phyloP scores from a whole-genome alignment of 2,329 filamentous ascomycete species.

The Penicillium sumatraense region DNA sequence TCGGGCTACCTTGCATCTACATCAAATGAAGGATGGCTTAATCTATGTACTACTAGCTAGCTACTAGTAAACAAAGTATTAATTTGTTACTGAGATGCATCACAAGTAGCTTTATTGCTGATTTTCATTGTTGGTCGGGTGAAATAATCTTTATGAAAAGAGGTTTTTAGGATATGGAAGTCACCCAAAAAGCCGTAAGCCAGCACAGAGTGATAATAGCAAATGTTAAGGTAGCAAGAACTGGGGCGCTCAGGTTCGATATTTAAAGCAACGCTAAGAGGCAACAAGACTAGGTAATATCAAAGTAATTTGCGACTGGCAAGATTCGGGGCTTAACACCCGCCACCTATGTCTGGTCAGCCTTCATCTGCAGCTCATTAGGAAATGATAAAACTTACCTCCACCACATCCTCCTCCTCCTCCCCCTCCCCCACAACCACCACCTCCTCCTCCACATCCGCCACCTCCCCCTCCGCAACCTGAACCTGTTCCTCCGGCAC shows the following conservation, averaged over 20 bases:
- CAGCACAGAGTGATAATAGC: background rate
- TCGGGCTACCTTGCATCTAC: too few species aligned
- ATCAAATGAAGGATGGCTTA: too few species aligned
- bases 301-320: background rate
- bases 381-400: constrained; percentile 7
- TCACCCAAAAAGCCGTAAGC: background rate
- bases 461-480: constrained; percentile 25
- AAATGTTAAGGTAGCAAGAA: background rate
- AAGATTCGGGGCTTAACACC: background rate
- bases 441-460: constrained; percentile 29
- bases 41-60: too few species aligned
- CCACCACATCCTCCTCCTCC: background rate
- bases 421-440: constrained; percentile 19
- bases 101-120: too few species aligned
- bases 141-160: too few species aligned
- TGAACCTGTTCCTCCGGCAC: constrained; percentile 29
- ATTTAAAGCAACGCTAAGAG: background rate
- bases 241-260: background rate
- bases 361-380: background rate
- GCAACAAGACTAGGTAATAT: background rate
- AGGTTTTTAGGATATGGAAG: background rate
- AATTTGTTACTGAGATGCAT: too few species aligned
- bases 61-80: too few species aligned
- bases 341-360: background rate
- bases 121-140: too few species aligned